A percentile compares a stretch with the other conserved stretches of the same genome.
These are phyloP conservation scores for Globisporangium emineosum DNA, from an alignment of 352 stramenopile species.

Conservation along the genomic window DNA sequence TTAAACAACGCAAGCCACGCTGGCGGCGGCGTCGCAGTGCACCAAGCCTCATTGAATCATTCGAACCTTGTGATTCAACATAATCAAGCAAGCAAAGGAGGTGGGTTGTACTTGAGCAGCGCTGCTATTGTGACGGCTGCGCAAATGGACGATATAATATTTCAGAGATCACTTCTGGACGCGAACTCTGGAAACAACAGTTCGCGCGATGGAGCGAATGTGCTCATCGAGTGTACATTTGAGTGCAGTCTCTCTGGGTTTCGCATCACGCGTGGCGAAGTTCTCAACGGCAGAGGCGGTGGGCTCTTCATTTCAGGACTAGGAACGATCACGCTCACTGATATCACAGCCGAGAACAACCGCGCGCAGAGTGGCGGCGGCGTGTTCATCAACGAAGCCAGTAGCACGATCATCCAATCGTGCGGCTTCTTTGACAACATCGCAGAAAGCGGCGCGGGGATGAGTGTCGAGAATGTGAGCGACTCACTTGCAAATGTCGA, in stretches of 20 bases:
- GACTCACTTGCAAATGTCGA: not conserved
- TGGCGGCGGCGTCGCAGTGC: constrained; percentile 31
- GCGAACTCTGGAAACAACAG: constrained; percentile 21
- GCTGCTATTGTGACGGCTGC: not conserved
- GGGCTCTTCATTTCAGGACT: constrained; percentile 30
- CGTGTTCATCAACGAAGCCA: constrained; percentile 23
- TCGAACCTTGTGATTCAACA: constrained; percentile 28
- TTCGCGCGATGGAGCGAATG: constrained; percentile 24
- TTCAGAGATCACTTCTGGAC: constrained; percentile 22
- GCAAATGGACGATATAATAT: not conserved
- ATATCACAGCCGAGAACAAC: constrained; percentile 27
- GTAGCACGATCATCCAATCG: constrained; percentile 16
- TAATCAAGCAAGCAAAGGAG: constrained; percentile 28
- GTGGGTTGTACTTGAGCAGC: constrained; percentile 25
- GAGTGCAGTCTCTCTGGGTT: constrained; percentile 24
- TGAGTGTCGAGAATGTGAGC: constrained; percentile 17
- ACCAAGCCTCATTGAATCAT: constrained; percentile 26
- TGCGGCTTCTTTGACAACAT: constrained; percentile 26
- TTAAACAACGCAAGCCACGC: constrained; percentile 24
- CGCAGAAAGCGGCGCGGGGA: constrained; percentile 22
- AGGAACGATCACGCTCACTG: constrained; percentile 19
- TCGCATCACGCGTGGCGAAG: constrained; percentile 21
- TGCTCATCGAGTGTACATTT: constrained; percentile 21
- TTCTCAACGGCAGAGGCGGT: constrained; percentile 23
- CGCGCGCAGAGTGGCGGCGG: constrained; percentile 28